Evolutionary conservation across 192 early-diverging fungal species (phyloP), one percentile per base, ranked within the genome.

Genomic region (Chytriomyces sp.): DNA sequence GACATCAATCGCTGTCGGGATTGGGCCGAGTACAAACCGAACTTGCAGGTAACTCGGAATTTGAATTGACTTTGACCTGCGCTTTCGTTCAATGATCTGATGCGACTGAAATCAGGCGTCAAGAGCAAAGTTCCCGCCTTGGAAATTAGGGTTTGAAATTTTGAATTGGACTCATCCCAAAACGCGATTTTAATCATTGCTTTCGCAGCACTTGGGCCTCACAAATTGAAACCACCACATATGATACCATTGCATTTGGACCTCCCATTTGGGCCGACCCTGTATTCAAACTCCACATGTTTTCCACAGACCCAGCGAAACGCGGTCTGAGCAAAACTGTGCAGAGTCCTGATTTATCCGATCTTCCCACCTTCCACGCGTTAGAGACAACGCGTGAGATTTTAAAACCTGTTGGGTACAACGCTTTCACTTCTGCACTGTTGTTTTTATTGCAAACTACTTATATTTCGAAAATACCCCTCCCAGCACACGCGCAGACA

Each of bases 171-270:
- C 64, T 35, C 44, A 48, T 7, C 50, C 45, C 48, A 9, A 13
- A 23, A 26, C n/a, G n/a, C 20, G 13, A 28, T 7, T 26, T 50
- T 67, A 67, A 26, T 46, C 13, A 45, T 48, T 64, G 60, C 13
- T 1, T 47, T 20, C 7, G 26, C 63, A 65, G 53, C 50, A 20
- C 67, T n/a, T 82, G 80, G 78, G 62, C 65, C 1, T 59, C 79
- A 2, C 69, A 80, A 53, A 79, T 86, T 46, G 82, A 82, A 79
- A 83, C 81, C 24, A 45, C 44, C 7, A 81, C 78, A 5, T 81
- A 75, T 62, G 60, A 81, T 45, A 47, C 80, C 1, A 50, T 77
- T 0, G 10, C 62, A 10, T 74, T 71, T 16, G 78, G 78, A 10
- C 43, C 68, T 5, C 84, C 84, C 7, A 68, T 83, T 18, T 82